A percentile compares a stretch with the other conserved stretches of the same genome.
phyloP scores from a whole-genome alignment of 1,284 basidiomycete genomes.

The Coniferiporia weirii region DNA sequence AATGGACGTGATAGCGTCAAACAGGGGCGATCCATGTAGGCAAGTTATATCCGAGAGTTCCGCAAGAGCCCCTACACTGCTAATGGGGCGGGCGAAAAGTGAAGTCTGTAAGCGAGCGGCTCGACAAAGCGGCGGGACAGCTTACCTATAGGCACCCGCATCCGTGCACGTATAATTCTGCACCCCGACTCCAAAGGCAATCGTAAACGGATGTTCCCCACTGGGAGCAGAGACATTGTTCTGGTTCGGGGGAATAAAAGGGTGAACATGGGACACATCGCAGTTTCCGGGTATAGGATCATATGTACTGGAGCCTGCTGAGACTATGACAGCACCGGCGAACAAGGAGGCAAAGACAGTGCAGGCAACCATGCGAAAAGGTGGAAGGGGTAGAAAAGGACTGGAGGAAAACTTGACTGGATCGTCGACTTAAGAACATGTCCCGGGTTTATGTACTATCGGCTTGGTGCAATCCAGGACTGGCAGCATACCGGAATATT shows the following conservation, averaged over 20 bases:
- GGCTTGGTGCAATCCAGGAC: too few relatives aligned
- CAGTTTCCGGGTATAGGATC: slow-evolving; percentile 13
- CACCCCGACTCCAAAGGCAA: slow-evolving; percentile 43
- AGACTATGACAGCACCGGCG: not conserved
- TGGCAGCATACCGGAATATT: too few relatives aligned
- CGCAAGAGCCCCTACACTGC: slow-evolving; percentile 46
- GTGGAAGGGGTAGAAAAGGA: not conserved
- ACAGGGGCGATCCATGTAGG: slow-evolving; percentile 35
- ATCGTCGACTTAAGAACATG: not conserved
- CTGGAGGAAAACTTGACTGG: not conserved
- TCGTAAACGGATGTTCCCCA: slow-evolving; percentile 30
- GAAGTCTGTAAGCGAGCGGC: not conserved
- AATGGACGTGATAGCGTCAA: slow-evolving; percentile 36
- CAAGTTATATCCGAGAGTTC: slow-evolving; percentile 58
- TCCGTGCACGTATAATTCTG: slow-evolving; percentile 40
- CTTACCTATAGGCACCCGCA: slow-evolving; percentile 33
- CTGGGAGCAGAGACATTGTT: slow-evolving; percentile 32
- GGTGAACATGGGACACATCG: slow-evolving; percentile 20
- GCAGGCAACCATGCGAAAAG: slow-evolving; percentile 8
- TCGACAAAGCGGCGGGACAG: slow-evolving; percentile 12
- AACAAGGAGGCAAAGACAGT: slow-evolving; percentile 6
- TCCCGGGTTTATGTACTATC: not conserved
- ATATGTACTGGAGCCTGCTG: not conserved
- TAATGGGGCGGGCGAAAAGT: slow-evolving; percentile 12
- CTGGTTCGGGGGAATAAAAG: slow-evolving; percentile 25